phyloP scores from a whole-genome alignment of 1,284 basidiomycete species.

The Hymenochaete sp. region DNA sequence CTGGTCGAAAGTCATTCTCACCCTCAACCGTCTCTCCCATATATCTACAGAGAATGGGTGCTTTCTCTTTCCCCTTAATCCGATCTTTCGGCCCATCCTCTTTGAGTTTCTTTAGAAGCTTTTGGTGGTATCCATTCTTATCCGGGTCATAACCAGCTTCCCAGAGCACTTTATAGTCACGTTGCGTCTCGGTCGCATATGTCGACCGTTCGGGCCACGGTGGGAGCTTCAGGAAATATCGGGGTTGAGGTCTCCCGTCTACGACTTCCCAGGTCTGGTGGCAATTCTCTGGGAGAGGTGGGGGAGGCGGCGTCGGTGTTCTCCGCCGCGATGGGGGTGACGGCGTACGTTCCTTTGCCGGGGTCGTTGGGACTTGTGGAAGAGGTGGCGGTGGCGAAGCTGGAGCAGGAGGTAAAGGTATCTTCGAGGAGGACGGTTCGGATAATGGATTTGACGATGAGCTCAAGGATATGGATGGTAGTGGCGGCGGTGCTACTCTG shows the following conservation, averaged over 20 bases:
- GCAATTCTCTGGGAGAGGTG: constrained; percentile 24
- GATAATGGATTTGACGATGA: constrained; percentile 19
- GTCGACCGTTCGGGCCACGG: constrained; percentile 40
- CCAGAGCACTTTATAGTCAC: constrained; percentile 52
- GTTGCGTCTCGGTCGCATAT: constrained; percentile 37
- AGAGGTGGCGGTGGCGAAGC: constrained; percentile 24
- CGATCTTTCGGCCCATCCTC: constrained; percentile 40
- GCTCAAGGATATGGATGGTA: constrained; percentile 22
- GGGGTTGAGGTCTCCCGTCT: constrained; percentile 18
- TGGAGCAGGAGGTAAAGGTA: constrained; percentile 14
- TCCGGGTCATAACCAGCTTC: constrained; percentile 42
- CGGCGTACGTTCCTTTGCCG: constrained; percentile 21
- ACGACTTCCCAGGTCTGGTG: constrained; percentile 20
- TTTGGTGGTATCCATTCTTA: constrained; percentile 32
- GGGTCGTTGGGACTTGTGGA: constrained; percentile 19
- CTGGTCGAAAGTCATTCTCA: constrained; percentile 34
- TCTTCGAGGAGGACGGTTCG: neutral
- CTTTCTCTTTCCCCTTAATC: constrained; percentile 40
- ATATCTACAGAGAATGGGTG: constrained; percentile 36
- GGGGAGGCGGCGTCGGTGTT: constrained; percentile 24
- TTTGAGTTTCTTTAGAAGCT: constrained; percentile 46
- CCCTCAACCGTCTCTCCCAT: constrained; percentile 48
- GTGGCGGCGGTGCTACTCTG: constrained; percentile 17
- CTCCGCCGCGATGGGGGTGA: constrained; percentile 19
- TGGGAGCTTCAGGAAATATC: constrained; percentile 32